Evolutionary conservation across 768 basidiomycete genomes (phyloP), one percentile per base, ranked within the genome.

Genomic region (Pulveroboletus sp.): DNA sequence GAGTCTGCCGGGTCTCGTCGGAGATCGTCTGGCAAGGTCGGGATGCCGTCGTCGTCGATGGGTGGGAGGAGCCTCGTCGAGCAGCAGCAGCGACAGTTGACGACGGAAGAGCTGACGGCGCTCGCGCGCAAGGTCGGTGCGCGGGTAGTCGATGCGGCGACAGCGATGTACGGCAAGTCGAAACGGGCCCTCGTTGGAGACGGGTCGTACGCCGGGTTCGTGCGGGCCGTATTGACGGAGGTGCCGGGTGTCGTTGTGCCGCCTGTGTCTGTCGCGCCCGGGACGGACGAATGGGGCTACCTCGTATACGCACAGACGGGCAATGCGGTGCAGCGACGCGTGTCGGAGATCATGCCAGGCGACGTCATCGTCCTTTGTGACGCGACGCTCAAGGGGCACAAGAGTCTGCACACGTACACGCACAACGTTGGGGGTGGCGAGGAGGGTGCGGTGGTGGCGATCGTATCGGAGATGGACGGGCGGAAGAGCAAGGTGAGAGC

Each of bases 401-500:
- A 92, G 64, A 89, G 86, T 3, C 63, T 96, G 43, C 80, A 85
- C 38, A 72, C 75, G 43, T 95, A 96, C 64, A 75, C 77, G 48
- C 83, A 83, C 67, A 71, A 63, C 13, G 76, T 73, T 9, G 81
- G 81, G 4, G 75, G 65, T 32, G 75, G 76, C 5, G 79, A 76
- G 3, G n/a, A 19, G 20, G 72, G 73, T 5, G 78, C 81, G 20
- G 56, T 91, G 6, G 72, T 89, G 30, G 93, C 85, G 9, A 71
- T 96, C 38, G 80, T 94, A 45, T 77, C 75, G 41, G 93, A 94
- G 62, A 88, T 85, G 63, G 93, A 96, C 58, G 68, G 70, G 32
- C 93, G 89, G 80, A 94, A 93, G 74, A 79, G 78, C 52, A 96
- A 96, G 73, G 73, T 93, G 45, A 79, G 77, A 64, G 82, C 89